Percentiles rank a stretch among this genome's conserved stretches.
These are phyloP conservation scores for Caryopteris hybrid DNA, from an alignment of 305 asterid species.

Conservation along the genomic window DNA sequence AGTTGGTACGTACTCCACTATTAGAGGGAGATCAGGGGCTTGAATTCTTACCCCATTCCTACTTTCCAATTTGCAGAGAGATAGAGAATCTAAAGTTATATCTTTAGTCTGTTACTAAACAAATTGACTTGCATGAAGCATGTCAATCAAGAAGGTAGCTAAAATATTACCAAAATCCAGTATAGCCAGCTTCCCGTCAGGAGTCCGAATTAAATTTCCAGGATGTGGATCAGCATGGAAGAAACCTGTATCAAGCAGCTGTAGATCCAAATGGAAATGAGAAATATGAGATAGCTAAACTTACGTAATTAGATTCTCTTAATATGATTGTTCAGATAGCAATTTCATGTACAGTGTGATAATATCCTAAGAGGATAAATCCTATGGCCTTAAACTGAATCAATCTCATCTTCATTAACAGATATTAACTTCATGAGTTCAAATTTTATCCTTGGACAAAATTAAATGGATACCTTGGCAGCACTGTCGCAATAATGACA, in stretches of 20 bases:
- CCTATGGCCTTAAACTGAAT: background rate
- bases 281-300: constrained; percentile 19
- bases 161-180: constrained; percentile 79
- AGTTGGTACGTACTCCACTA: background rate
- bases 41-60: too few species aligned
- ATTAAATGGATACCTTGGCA: background rate
- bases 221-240: constrained; percentile 99
- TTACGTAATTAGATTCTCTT: background rate
- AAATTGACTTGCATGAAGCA: constrained; percentile 7
- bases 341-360: background rate
- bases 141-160: constrained; percentile 1
- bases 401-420: background rate
- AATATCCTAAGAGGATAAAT: background rate
- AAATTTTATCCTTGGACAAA: background rate
- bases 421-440: background rate
- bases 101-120: background rate
- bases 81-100: background rate
- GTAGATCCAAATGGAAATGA: constrained; percentile 28
- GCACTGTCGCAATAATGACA: too few species aligned
- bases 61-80: background rate
- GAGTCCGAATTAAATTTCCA: constrained; percentile 91
- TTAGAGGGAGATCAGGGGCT: background rate
- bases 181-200: constrained; percentile 95
- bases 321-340: background rate
- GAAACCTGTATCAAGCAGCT: constrained; percentile 99